Percentiles rank a stretch among this genome's conserved stretches.
Evolutionary conservation across 306 rosid genomes (phyloP).

Genomic region (Lathyrus oleraceus): DNA sequence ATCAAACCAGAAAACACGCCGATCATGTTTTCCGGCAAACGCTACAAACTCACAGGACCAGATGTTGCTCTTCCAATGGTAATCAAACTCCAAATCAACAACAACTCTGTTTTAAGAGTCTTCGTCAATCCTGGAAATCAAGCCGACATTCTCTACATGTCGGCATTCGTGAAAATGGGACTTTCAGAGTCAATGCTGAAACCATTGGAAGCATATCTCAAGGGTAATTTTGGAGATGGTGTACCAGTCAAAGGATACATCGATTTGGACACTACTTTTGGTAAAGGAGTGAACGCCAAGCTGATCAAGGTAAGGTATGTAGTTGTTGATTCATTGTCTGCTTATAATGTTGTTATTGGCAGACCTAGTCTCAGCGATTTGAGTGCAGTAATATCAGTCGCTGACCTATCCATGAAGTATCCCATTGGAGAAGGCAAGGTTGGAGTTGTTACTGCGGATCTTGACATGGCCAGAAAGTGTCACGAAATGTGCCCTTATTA

Average conservation of each 20-base stretch:
- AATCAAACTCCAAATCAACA: background rate
- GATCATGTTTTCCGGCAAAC: background rate
- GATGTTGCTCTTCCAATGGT: slow-evolving; percentile 7
- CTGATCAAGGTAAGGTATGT: background rate
- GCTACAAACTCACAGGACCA: background rate
- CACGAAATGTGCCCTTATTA: background rate
- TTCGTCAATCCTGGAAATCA: background rate
- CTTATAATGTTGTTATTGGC: background rate
- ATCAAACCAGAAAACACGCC: background rate
- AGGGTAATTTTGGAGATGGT: background rate
- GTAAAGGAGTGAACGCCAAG: background rate
- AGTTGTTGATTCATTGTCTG: background rate
- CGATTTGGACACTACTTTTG: background rate
- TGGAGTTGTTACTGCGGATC: background rate
- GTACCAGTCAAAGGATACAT: background rate
- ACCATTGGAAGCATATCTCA: background rate
- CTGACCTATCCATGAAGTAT: background rate
- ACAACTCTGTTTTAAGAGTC: background rate
- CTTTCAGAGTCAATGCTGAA: background rate
- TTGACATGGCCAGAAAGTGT: background rate
- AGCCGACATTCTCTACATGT: background rate
- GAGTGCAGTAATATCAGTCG: background rate
- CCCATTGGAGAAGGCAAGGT: background rate
- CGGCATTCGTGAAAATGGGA: background rate
- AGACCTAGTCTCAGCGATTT: background rate